These are phyloP conservation scores for Acacia melanoxylon DNA, from an alignment of 306 rosid species.

Conservation along the genomic window DNA sequence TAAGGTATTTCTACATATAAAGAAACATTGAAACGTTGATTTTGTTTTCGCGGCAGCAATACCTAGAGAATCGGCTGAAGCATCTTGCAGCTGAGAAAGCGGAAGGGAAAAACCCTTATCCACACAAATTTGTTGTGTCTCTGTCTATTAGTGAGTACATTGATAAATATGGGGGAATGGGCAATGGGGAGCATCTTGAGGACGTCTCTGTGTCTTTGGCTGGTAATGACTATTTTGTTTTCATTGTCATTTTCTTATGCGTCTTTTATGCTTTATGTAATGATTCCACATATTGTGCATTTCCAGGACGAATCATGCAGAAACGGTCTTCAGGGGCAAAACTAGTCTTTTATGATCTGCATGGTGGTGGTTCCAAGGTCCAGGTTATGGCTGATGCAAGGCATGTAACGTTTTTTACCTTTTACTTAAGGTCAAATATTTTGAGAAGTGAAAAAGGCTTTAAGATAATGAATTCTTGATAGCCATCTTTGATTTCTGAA, in stretches of 20 bases:
- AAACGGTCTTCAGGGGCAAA: constrained; percentile 61
- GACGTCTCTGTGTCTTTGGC: constrained; percentile 67
- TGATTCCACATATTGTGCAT: not conserved
- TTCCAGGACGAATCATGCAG: constrained; percentile 51
- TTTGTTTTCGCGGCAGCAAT: constrained; percentile 63
- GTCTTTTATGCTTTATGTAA: constrained; percentile 20
- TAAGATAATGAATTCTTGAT: not conserved
- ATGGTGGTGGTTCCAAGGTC: constrained; percentile 51
- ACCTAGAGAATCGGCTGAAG: constrained; percentile 75
- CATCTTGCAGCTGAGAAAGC: constrained; percentile 57
- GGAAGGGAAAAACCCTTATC: constrained; percentile 69
- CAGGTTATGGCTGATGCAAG: constrained; percentile 81
- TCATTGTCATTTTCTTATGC: constrained; percentile 29
- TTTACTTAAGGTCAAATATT: not conserved
- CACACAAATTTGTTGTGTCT: constrained; percentile 75
- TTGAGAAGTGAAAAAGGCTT: not conserved
- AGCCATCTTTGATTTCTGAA: not conserved
- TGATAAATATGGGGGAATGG: constrained; percentile 47
- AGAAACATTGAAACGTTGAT: not conserved
- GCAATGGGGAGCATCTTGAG: constrained; percentile 75
- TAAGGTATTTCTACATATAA: not conserved
- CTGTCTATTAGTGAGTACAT: constrained; percentile 54
- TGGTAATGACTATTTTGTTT: constrained; percentile 43
- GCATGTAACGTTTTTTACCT: constrained; percentile 21
- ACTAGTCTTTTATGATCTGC: constrained; percentile 64